A percentile compares a stretch with the other conserved stretches of the same genome.
phyloP scores from a whole-genome alignment of 352 stramenopile genomes.

The Pythium aphanidermatum region DNA sequence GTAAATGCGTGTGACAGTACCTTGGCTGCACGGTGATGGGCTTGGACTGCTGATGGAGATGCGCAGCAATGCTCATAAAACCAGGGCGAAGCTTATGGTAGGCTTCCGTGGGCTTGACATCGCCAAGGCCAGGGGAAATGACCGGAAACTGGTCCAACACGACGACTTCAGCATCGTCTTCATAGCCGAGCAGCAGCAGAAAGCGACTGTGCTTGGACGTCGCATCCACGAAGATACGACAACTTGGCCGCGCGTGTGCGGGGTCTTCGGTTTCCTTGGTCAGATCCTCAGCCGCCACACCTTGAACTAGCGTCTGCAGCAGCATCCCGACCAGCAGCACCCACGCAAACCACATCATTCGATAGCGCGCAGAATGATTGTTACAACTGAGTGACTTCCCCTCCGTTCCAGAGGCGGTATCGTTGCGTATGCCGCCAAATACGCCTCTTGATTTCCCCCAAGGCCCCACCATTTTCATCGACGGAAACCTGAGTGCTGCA shows the following conservation, averaged over 20 bases:
- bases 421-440: too few species aligned
- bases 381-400: too few species aligned
- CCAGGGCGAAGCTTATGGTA: constrained; percentile 41
- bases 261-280: constrained; percentile 1
- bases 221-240: constrained; percentile 51
- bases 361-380: background rate
- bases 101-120: constrained; percentile 20
- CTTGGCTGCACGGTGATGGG: constrained; percentile 35
- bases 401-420: too few species aligned
- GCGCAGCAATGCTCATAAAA: constrained; percentile 36
- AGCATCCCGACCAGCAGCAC: constrained; percentile 10
- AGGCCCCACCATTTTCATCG: too few species aligned
- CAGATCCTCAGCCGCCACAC: too few species aligned
- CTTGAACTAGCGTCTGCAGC: constrained; percentile 9
- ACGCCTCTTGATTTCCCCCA: too few species aligned
- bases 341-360: constrained; percentile 5
- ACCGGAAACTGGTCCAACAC: constrained; percentile 36
- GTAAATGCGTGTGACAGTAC: constrained; percentile 38
- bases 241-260: constrained; percentile 21
- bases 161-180: constrained; percentile 33
- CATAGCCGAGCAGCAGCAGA: constrained; percentile 45
- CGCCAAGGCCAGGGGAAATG: constrained; percentile 17
- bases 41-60: constrained; percentile 14
- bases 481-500: too few species aligned
- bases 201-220: constrained; percentile 31